These are phyloP conservation scores for Bolboschoenoplectus hybrid DNA, from an alignment of 202 grass and related monocot genomes.

Conservation along the genomic window DNA sequence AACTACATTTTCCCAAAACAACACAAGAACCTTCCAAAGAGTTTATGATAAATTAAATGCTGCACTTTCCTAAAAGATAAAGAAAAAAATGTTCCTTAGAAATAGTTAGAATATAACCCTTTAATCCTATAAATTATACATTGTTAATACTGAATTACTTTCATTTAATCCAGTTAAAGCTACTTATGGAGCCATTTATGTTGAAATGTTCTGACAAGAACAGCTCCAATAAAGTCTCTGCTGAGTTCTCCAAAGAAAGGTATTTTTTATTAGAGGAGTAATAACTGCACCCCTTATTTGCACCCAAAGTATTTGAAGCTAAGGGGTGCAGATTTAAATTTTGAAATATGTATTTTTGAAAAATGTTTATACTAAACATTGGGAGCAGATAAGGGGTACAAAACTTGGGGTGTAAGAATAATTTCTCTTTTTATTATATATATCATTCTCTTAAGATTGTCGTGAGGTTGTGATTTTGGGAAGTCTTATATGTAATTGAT, in stretches of 20 bases:
- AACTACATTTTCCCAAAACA: background rate
- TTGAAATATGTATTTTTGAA: too few relatives aligned
- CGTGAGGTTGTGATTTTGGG: background rate
- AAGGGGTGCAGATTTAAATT: too few relatives aligned
- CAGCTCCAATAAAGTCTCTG: conserved; percentile 64
- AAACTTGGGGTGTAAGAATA: too few relatives aligned
- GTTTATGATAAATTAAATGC: background rate
- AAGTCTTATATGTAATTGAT: conserved; percentile 29
- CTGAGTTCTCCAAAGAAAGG: conserved; percentile 74
- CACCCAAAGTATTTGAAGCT: too few relatives aligned
- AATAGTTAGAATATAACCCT: background rate
- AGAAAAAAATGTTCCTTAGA: background rate
- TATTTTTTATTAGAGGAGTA: conserved; percentile 24
- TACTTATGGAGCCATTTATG: conserved; percentile 85
- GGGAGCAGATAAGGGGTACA: too few relatives aligned
- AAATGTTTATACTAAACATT: too few relatives aligned
- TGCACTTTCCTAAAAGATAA: background rate
- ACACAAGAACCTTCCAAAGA: background rate
- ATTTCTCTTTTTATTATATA: conserved; percentile 39
- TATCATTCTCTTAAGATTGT: background rate
- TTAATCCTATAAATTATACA: background rate
- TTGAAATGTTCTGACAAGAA: conserved; percentile 52
- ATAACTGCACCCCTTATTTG: too few relatives aligned
- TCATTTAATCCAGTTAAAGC: conserved; percentile 55
- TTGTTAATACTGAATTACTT: conserved; percentile 31